Conservation (phyloP, 2,329 filamentous ascomycete genomes). For the Colletotrichum simmondsii region DNA sequence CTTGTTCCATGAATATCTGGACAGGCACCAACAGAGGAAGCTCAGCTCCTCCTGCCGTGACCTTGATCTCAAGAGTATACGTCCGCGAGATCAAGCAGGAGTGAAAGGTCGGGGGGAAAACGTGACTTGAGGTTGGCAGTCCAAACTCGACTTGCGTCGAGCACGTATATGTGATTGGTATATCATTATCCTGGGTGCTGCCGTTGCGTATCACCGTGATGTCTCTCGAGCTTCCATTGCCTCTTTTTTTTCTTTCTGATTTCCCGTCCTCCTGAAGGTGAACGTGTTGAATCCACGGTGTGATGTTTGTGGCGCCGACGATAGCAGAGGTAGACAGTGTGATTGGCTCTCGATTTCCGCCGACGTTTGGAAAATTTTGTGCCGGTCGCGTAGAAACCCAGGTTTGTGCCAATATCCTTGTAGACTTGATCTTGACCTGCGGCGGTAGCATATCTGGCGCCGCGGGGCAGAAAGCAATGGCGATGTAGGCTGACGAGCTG, state of each 20-base stretch:
- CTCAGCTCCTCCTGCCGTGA: conserved; percentile 54
- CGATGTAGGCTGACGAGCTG: conserved; percentile 53
- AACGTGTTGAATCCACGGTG: conserved; percentile 44
- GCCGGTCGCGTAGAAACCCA: conserved; percentile 61
- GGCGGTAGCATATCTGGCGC: conserved; percentile 55
- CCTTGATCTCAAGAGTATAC: conserved; percentile 59
- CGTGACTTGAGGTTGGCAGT: conserved; percentile 57
- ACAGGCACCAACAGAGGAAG: conserved; percentile 59
- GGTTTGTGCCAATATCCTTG: conserved; percentile 62
- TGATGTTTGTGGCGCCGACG: conserved; percentile 58
- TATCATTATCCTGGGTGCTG: conserved; percentile 23
- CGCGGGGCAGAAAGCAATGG: conserved; percentile 58
- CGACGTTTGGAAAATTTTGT: conserved; percentile 59
- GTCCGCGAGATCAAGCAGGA: conserved; percentile 66
- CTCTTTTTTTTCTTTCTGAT: background rate
- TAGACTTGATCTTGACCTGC: conserved; percentile 57
- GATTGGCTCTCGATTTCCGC: conserved; percentile 51
- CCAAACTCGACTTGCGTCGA: conserved; percentile 57
- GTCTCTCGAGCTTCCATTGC: conserved; percentile 20
- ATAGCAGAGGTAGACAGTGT: conserved; percentile 51
- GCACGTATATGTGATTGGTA: conserved; percentile 51
- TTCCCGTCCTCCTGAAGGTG: conserved; percentile 41
- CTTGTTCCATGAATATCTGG: conserved; percentile 59
- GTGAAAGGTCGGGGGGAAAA: conserved; percentile 67
- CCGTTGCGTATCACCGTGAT: conserved; percentile 8